A percentile compares a stretch with the other conserved stretches of the same genome.
These are phyloP conservation scores for Hansenula lynferdii DNA, from an alignment of 1,139 yeast species.

Conservation along the genomic window DNA sequence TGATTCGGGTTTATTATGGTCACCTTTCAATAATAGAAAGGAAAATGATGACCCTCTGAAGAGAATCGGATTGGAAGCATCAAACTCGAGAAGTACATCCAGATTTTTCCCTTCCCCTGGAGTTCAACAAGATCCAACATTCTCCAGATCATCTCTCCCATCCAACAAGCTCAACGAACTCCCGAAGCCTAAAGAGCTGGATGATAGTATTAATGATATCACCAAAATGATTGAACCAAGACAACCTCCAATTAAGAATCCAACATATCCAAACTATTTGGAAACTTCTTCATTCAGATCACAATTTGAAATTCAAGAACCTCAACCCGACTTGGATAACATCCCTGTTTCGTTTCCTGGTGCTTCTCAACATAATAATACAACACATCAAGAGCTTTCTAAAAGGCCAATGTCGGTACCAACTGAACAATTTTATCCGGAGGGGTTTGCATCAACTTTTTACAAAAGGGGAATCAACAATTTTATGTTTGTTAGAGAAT, in stretches of 20 bases:
- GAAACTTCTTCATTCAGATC: background rate
- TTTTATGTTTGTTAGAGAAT: constrained; percentile 40
- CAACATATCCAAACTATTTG: background rate
- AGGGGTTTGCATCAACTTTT: constrained; percentile 40
- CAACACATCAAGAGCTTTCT: constrained; percentile 2
- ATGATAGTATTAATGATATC: constrained; percentile 1
- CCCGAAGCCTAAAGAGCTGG: background rate
- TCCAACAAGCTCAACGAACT: constrained; percentile 5
- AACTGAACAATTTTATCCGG: constrained; percentile 26
- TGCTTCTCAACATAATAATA: background rate
- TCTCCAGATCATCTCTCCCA: constrained; percentile 5
- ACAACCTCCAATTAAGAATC: no score
- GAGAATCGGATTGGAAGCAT: constrained; percentile 3
- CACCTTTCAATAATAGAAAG: constrained; percentile 18
- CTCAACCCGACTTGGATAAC: no score
- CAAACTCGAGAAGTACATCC: constrained; percentile 24
- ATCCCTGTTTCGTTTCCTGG: constrained; percentile 15
- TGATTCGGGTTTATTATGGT: constrained; percentile 21
- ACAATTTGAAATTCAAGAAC: no score
- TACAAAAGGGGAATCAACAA: constrained; percentile 36
- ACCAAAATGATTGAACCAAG: background rate
- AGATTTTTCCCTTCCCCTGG: constrained; percentile 35
- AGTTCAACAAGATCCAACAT: constrained; percentile 21
- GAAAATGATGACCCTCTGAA: constrained; percentile 11
- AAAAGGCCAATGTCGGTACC: background rate